phyloP scores from a whole-genome alignment of 257 asterid genomes.

The Prunella vulgaris region DNA sequence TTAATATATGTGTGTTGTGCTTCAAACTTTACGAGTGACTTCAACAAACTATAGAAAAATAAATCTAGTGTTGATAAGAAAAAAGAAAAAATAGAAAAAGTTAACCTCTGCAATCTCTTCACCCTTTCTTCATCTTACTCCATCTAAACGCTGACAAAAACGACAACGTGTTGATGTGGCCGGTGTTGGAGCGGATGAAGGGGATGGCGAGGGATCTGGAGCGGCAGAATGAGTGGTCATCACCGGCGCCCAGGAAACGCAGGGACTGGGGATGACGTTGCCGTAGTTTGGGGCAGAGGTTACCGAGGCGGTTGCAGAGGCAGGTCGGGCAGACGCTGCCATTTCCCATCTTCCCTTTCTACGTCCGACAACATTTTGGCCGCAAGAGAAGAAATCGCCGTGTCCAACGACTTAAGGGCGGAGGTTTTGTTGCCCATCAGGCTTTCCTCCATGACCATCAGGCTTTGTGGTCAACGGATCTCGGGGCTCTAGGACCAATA shows the following conservation, averaged over 20 bases:
- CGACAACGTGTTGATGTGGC: constrained; percentile 45
- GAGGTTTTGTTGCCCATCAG: constrained; percentile 59
- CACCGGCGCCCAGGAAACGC: constrained; percentile 22
- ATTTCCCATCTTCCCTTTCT: constrained; percentile 72
- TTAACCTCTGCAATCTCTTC: no score
- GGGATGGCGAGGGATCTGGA: constrained; percentile 76
- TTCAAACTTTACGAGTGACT: no score
- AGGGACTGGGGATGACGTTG: constrained; percentile 64
- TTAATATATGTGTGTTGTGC: no score
- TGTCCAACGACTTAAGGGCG: constrained; percentile 62
- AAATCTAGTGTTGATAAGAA: no score
- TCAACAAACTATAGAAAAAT: no score
- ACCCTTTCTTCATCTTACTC: constrained; percentile 30
- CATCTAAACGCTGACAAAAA: constrained; percentile 40
- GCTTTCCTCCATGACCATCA: constrained; percentile 71
- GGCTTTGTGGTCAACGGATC: constrained; percentile 83
- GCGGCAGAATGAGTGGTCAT: constrained; percentile 50
- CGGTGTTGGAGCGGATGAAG: constrained; percentile 41
- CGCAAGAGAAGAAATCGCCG: constrained; percentile 65
- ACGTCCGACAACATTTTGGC: constrained; percentile 49
- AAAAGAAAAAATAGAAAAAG: no score
- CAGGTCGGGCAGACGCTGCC: constrained; percentile 83
- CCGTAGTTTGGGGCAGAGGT: constrained; percentile 78
- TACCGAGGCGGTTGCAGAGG: constrained; percentile 75
- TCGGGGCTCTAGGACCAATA: constrained; percentile 61